Evolutionary conservation across 2,329 filamentous ascomycete genomes (phyloP), one percentile per base, ranked within the genome.

Genomic region (Nemania diffusa): DNA sequence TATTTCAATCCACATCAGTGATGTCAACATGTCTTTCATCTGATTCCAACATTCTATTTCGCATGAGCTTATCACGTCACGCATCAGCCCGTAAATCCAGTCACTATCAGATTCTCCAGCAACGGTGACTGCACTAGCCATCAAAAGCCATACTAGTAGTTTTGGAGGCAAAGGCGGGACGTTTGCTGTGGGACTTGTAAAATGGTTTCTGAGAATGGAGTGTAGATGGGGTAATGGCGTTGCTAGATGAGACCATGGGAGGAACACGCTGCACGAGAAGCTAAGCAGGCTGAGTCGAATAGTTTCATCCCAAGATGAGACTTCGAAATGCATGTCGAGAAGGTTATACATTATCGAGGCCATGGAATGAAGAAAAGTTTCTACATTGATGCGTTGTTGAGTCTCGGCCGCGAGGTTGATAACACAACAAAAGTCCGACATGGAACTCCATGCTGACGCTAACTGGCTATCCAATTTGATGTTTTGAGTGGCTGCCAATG

Each of bases 331-430:
- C 74, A 79, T 78, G 37, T 73, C 52, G 20, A 83, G 69, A 2
- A 83, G 75, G 2, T 77, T 79, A 69, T 83, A 84, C 72, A 80
- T 79, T 29, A 80, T 74, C 17, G 81, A 78, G 2, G 73, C 69
- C 79, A 82, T 82, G 26, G 76, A 71, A 29, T 71, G 62, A 13
- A 75, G 60, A 22, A 76, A 72, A 3, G 61, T 51, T 5, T 69
- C 68, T 15, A 69, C 64, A 1, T 52, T 57, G 1, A 77, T 71
- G 34, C 55, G 55, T 20, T 57, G 62, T 5, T 70, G 40, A 24
- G 71, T 69, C 22, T 71, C 53, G 2, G 73, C 65, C 20, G 72
- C 75, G 17, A 70, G 59, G 65, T 77, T 77, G 13, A 74, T 69
- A n/a, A 74, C 60, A 15, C 66, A 9, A 57, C 74, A 73, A 55